Conservation (phyloP, 106 monocot genomes). For the Dendrobium chrysotoxum region DNA sequence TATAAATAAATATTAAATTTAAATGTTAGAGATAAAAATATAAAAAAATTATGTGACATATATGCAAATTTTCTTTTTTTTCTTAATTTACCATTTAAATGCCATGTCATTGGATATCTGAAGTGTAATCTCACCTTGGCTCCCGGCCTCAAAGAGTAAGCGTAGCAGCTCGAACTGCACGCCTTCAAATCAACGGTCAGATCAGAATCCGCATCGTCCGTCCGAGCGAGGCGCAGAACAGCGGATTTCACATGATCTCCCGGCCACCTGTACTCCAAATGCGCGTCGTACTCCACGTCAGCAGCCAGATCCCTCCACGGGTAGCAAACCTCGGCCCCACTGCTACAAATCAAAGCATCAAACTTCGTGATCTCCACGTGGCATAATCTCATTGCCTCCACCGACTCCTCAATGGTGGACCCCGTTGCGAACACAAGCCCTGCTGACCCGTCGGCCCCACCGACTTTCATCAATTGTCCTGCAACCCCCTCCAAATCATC, state of each 20-base stretch:
- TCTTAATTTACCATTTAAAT: too few relatives aligned
- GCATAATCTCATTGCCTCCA: constrained; percentile 37
- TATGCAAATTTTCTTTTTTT: too few relatives aligned
- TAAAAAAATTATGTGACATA: too few relatives aligned
- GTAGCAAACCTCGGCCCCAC: constrained; percentile 61
- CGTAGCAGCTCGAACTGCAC: constrained; percentile 52
- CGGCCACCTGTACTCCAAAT: constrained; percentile 71
- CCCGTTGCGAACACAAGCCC: constrained; percentile 45
- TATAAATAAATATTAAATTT: too few relatives aligned
- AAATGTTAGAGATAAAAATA: too few relatives aligned
- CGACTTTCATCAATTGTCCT: constrained; percentile 26
- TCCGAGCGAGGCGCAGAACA: constrained; percentile 21
- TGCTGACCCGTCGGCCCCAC: constrained; percentile 40
- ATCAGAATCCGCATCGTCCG: constrained; percentile 13
- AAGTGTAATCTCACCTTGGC: constrained; percentile 26
- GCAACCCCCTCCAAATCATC: constrained; percentile 36
- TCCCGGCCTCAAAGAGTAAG: constrained; percentile 50
- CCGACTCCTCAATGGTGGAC: constrained; percentile 41
- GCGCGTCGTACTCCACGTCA: constrained; percentile 45
- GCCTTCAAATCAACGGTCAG: constrained; percentile 32
- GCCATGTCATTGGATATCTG: too few relatives aligned
- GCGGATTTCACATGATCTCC: constrained; percentile 51
- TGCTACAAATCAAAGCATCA: constrained; percentile 55
- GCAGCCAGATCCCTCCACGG: constrained; percentile 32
- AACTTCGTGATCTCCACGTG: constrained; percentile 44